Evolutionary conservation across 192 early-diverging fungal species (phyloP), one percentile per base, ranked within the genome.

Genomic region (Coemansia sp.): DNA sequence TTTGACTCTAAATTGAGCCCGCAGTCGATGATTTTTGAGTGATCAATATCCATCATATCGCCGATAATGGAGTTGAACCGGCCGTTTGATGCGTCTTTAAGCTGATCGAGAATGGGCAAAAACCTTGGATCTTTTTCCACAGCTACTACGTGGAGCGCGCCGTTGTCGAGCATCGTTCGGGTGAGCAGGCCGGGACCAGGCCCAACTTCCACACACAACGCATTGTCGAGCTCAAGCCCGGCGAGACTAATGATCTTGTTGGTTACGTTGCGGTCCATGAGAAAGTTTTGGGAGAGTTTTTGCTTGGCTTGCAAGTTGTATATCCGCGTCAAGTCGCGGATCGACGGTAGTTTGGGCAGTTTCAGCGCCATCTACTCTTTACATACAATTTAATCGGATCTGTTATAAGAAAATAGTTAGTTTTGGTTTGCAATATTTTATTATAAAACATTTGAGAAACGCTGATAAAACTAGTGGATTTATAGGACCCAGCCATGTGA

Each of bases 251-350:
- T 82, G 41, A 93, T 90, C 25, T 88, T 89, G 67, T 91, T 89
- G 9, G 91, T 93, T n/a, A 93, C 77, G 59, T 91, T 91, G 60
- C 87, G 88, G 76, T 93, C 88, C 56, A 93, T 83, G 37, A 93
- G 87, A 72, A 93, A 93, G 72, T 93, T 91, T 63, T 93, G 91
- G 56, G 87, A 87, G n/a, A 93, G 83, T 67, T 87, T 85, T 60
- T 85, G 82, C 51, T 85, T 83, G 14, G 91, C 90, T 24, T 80
- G 82, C 65, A 93, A 67, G 19, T 89, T 88, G 65, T 91, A 93
- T 32, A 91, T 75, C 27, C 85, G 86, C 43, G 90, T 86, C 23
- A 92, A 72, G 50, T 92, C 91, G 43, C 89, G 82, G 58, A 91
- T 86, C 9, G 84, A 75, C 51, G 89, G 88, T 43, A 92, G 74